phyloP scores from a whole-genome alignment of 1,284 basidiomycete species.

The Rhodotorula sp. region DNA sequence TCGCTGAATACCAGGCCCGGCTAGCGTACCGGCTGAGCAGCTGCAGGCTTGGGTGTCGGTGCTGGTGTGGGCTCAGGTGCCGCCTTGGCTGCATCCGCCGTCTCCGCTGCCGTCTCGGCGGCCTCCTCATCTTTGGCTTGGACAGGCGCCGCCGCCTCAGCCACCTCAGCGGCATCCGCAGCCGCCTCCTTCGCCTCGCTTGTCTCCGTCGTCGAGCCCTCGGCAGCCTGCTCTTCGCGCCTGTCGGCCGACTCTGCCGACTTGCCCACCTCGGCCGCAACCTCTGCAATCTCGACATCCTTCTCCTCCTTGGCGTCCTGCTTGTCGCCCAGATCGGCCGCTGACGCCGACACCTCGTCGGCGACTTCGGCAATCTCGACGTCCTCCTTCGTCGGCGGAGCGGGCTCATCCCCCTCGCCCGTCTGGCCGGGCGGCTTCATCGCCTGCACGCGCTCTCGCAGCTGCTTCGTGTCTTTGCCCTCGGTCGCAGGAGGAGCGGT shows the following conservation, averaged over 20 bases:
- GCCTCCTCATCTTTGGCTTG: slow-evolving; percentile 13
- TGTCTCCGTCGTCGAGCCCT: slow-evolving; percentile 2
- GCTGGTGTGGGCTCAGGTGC: slow-evolving; percentile 10
- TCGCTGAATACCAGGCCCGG: too few species aligned
- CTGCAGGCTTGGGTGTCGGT: slow-evolving; percentile 4
- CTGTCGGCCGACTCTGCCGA: slow-evolving; percentile 23
- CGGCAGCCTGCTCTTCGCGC: neutral
- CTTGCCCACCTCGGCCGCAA: slow-evolving; percentile 33
- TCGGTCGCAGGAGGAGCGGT: slow-evolving; percentile 9
- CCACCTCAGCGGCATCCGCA: slow-evolving; percentile 24
- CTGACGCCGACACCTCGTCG: slow-evolving; percentile 16
- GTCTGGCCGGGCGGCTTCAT: slow-evolving; percentile 29
- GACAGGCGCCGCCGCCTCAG: slow-evolving; percentile 8
- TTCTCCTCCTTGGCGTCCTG: slow-evolving; percentile 13
- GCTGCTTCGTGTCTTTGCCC: slow-evolving; percentile 36
- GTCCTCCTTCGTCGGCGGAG: slow-evolving; percentile 14
- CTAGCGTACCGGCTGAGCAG: neutral
- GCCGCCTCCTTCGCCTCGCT: slow-evolving; percentile 12
- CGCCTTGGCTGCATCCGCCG: slow-evolving; percentile 11
- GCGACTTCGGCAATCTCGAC: slow-evolving; percentile 29
- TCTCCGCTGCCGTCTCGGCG: slow-evolving; percentile 12
- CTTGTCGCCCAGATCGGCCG: slow-evolving; percentile 25
- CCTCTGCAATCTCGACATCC: slow-evolving; percentile 36
- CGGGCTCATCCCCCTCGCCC: neutral
- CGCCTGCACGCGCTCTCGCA: slow-evolving; percentile 38